Evolutionary conservation across 257 asterid species (phyloP), one percentile per base, ranked within the genome.

Genomic region (Salvia rosmarinus): DNA sequence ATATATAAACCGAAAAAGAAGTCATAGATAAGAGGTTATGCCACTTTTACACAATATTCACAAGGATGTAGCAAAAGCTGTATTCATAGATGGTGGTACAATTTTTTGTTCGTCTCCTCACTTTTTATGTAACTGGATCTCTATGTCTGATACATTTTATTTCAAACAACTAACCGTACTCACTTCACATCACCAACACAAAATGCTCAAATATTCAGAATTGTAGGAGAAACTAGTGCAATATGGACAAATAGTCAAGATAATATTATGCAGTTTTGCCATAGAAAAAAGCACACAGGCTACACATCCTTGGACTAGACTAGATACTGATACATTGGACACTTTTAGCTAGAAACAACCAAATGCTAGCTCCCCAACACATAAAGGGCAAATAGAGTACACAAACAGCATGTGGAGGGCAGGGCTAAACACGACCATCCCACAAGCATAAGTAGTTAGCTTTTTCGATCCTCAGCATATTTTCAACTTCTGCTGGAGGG

Each of bases 391-490:
- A 25, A 25, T 25, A 25, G 6, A 16, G 10, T 10, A 4, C 17
- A 30, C 49, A 70, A 16, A 39, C 68, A 54, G 10, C 44, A 39
- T 39, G 44, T 9, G 13, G 44, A 39, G 2, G 44, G 19, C 42
- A 25, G 30, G 40, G 19, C 42, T 9, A 89, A 79, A 85, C 91
- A 47, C 89, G 91, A 25, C 87, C 91, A 72, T 84, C 86, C 97
- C 95, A 91, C 86, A 91, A 71, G 83, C 93, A 87, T 9, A 80
- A 82, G 6, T 74, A 21, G 52, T 67, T 75, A 34, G 35, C 88
- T 19, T 86, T 79, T 49, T 78, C 85, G 2, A 72, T 62, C 43
- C 30, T 70, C 52, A 90, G 73, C 73, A 90, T 78, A 61, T 64
- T 64, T 64, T 74, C 86, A 5, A 89, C 69, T 16, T 80, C 82